Evolutionary conservation across 345 rosid species (phyloP).

Genomic region (Linum tenue): DNA sequence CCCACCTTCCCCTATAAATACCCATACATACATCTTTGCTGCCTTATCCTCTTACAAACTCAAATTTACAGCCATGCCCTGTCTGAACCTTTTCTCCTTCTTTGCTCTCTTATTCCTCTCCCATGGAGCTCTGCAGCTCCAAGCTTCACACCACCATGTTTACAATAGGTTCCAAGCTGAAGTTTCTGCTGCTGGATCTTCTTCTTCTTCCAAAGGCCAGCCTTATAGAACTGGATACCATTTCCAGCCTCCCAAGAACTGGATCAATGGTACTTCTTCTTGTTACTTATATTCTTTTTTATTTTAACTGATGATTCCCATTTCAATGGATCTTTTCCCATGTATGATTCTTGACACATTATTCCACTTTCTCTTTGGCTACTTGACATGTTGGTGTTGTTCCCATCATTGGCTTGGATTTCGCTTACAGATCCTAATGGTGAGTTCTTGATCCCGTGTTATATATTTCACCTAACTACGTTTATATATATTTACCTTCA

Average conservation of each 20-base stretch:
- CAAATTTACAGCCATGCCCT: too few relatives aligned
- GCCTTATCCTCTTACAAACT: too few relatives aligned
- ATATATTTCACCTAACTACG: background rate
- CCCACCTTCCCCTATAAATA: too few relatives aligned
- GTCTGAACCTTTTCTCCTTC: too few relatives aligned
- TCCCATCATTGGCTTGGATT: slow-evolving; percentile 16
- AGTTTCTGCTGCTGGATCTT: background rate
- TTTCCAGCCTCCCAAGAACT: slow-evolving; percentile 64
- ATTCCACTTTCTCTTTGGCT: slow-evolving; percentile 12
- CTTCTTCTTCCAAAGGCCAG: slow-evolving; percentile 17
- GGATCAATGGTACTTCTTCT: slow-evolving; percentile 53
- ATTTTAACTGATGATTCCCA: background rate
- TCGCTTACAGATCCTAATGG: slow-evolving; percentile 65
- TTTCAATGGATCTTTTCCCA: slow-evolving; percentile 2
- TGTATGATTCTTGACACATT: slow-evolving; percentile 5
- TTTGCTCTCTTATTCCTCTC: background rate
- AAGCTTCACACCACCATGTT: background rate
- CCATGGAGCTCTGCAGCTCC: background rate
- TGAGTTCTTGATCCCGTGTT: slow-evolving; percentile 20
- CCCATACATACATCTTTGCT: too few relatives aligned
- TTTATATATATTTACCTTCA: background rate
- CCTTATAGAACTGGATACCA: slow-evolving; percentile 61
- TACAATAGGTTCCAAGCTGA: background rate
- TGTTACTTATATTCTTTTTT: background rate
- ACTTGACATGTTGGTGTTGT: background rate